Evolutionary conservation across 2,329 filamentous ascomycete species (phyloP).

Genomic region (Fusarium zealandicum): DNA sequence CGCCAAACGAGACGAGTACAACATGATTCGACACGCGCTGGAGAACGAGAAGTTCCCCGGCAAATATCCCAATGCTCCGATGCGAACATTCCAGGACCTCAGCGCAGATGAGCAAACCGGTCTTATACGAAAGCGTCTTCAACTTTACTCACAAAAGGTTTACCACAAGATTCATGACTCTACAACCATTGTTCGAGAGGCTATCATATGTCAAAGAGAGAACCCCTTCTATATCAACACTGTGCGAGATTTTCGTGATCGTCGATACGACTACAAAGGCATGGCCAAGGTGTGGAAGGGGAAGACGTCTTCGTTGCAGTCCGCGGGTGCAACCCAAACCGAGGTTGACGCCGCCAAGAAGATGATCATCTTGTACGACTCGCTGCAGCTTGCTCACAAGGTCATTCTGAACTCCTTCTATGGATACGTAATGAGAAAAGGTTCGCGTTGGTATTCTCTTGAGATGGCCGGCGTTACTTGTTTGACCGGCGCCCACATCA

Average conservation of each 20-base stretch:
- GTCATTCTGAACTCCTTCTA: conserved; percentile 99
- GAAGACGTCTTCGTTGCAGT: conserved; percentile 87
- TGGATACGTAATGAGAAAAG: conserved; percentile 99
- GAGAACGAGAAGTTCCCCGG: conserved; percentile 94
- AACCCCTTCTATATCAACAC: conserved; percentile 99
- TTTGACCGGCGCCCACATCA: conserved; percentile 93
- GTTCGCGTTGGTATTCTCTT: conserved; percentile 98
- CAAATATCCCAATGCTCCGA: conserved; percentile 72
- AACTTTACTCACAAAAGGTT: conserved; percentile 96
- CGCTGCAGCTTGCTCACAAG: conserved; percentile 94
- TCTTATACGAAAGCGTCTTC: conserved; percentile 84
- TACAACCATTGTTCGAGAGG: conserved; percentile 89
- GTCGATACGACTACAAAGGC: conserved; percentile 97
- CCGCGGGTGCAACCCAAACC: conserved; percentile 73
- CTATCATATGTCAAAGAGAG: conserved; percentile 97
- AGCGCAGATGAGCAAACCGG: conserved; percentile 80
- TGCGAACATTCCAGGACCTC: conserved; percentile 81
- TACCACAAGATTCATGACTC: conserved; percentile 99
- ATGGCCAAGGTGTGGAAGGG: conserved; percentile 99
- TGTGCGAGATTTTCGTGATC: conserved; percentile 93
- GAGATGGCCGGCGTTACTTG: conserved; percentile 99
- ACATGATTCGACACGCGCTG: conserved; percentile 93
- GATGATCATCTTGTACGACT: conserved; percentile 97
- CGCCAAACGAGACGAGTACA: conserved; percentile 96
- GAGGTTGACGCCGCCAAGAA: conserved; percentile 97